phyloP scores from a whole-genome alignment of 306 rosid species.

The Carpinus viminea region DNA sequence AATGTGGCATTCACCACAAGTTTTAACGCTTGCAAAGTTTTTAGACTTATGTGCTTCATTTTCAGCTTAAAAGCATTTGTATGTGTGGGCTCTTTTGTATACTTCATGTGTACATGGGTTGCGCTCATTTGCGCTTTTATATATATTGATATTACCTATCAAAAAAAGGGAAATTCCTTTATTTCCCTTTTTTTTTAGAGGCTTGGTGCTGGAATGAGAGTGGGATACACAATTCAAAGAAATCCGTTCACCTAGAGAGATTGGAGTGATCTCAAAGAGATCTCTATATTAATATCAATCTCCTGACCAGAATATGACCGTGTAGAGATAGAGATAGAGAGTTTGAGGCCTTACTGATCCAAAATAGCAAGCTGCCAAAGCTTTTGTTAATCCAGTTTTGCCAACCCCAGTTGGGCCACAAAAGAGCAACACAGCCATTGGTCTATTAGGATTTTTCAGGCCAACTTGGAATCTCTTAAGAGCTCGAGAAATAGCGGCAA shows the following conservation, averaged over 20 bases:
- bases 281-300: background rate
- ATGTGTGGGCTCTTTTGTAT: too few relatives aligned
- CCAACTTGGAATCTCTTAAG: slow-evolving; percentile 78
- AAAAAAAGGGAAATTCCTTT: background rate
- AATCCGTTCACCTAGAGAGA: background rate
- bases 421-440: slow-evolving; percentile 72
- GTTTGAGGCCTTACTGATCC: slow-evolving; percentile 64
- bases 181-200: background rate
- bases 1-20: too few relatives aligned
- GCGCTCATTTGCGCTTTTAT: too few relatives aligned
- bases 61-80: too few relatives aligned
- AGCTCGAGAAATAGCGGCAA: slow-evolving; percentile 70
- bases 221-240: background rate
- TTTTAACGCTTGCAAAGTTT: too few relatives aligned
- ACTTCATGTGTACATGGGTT: too few relatives aligned
- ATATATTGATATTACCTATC: too few relatives aligned
- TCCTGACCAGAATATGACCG: background rate
- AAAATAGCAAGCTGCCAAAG: slow-evolving; percentile 72
- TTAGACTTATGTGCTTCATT: too few relatives aligned
- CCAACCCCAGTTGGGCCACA: slow-evolving; percentile 94
- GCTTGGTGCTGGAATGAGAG: background rate
- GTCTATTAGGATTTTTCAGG: slow-evolving; percentile 77
- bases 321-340: background rate
- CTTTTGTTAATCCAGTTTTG: slow-evolving; percentile 79
- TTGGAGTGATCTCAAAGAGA: background rate